These are phyloP conservation scores for Peribolospora baueri DNA, from an alignment of 768 basidiomycete species.

Conservation along the genomic window DNA sequence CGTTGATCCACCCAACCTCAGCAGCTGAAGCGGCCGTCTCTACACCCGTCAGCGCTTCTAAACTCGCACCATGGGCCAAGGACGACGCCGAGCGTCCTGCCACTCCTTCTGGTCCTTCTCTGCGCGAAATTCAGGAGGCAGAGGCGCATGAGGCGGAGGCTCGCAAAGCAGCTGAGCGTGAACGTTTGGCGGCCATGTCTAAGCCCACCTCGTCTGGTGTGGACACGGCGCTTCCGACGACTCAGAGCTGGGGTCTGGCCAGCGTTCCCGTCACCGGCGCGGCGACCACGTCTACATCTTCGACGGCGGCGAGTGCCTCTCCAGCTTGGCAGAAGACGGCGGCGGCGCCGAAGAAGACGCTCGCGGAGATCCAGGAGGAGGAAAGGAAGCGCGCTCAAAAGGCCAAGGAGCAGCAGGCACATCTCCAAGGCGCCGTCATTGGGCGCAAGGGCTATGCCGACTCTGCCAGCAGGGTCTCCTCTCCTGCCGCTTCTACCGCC, in stretches of 20 bases:
- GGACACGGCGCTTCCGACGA: slow-evolving; percentile 22
- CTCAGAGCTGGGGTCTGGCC: slow-evolving; percentile 45
- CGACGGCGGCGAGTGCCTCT: slow-evolving; percentile 11
- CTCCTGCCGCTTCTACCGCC: not conserved
- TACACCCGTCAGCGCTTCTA: slow-evolving; percentile 1
- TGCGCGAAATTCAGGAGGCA: slow-evolving; percentile 86
- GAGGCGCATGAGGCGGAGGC: slow-evolving; percentile 57
- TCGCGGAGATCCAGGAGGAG: slow-evolving; percentile 98
- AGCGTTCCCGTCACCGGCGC: slow-evolving; percentile 16
- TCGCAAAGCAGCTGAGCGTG: slow-evolving; percentile 47
- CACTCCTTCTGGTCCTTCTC: slow-evolving; percentile 30
- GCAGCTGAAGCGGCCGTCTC: slow-evolving; percentile 2
- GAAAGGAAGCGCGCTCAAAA: slow-evolving; percentile 63
- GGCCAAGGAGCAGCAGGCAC: slow-evolving; percentile 30
- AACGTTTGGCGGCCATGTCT: slow-evolving; percentile 30
- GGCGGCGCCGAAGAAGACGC: slow-evolving; percentile 55
- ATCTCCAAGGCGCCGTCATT: slow-evolving; percentile 16
- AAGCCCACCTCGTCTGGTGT: slow-evolving; percentile 4
- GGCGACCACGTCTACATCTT: slow-evolving; percentile 16
- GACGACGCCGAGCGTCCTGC: slow-evolving; percentile 35
- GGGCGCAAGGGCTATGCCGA: slow-evolving; percentile 49
- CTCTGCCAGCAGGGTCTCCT: slow-evolving; percentile 5
- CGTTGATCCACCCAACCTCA: slow-evolving; percentile 2
- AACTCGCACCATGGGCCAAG: slow-evolving; percentile 18
- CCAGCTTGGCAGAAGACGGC: slow-evolving; percentile 52